Evolutionary conservation across 2,329 filamentous ascomycete species (phyloP).

Genomic region (Cladosporium sp.): DNA sequence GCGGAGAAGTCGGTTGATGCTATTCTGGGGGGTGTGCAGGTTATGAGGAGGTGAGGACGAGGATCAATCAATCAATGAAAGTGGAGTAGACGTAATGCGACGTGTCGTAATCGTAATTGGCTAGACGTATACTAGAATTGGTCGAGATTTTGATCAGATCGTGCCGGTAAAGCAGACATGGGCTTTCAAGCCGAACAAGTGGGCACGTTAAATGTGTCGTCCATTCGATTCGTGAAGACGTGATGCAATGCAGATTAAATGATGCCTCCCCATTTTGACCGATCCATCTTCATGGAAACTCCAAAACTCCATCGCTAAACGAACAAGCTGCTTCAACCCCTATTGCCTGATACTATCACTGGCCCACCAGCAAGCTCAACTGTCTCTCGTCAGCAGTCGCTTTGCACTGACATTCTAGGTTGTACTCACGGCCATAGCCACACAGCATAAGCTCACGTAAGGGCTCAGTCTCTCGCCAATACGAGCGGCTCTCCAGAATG

Average conservation of each 20-base stretch:
- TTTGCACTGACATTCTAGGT: too few species aligned
- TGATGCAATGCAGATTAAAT: too few species aligned
- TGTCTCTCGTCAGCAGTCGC: background rate
- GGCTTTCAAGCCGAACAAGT: background rate
- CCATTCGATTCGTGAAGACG: too few species aligned
- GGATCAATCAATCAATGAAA: too few species aligned
- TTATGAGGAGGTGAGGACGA: background rate
- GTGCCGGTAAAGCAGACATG: background rate
- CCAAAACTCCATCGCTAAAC: slow-evolving; percentile 10
- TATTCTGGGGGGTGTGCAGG: slow-evolving; percentile 11
- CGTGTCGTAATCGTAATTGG: background rate
- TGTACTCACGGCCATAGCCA: slow-evolving; percentile 78
- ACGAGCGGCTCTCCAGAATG: slow-evolving; percentile 94
- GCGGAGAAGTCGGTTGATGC: slow-evolving; percentile 53
- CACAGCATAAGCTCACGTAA: slow-evolving; percentile 89
- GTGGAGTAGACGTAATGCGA: background rate
- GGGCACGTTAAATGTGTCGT: background rate
- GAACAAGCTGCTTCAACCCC: background rate
- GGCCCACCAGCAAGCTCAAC: slow-evolving; percentile 11
- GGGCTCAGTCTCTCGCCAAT: slow-evolving; percentile 90
- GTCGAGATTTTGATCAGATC: too few species aligned
- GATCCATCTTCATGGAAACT: background rate
- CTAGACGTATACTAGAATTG: too few species aligned
- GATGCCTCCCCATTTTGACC: background rate
- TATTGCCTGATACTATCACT: background rate